Evolutionary conservation across 2,329 filamentous ascomycete genomes (phyloP).

Genomic region (Fusarium musae): DNA sequence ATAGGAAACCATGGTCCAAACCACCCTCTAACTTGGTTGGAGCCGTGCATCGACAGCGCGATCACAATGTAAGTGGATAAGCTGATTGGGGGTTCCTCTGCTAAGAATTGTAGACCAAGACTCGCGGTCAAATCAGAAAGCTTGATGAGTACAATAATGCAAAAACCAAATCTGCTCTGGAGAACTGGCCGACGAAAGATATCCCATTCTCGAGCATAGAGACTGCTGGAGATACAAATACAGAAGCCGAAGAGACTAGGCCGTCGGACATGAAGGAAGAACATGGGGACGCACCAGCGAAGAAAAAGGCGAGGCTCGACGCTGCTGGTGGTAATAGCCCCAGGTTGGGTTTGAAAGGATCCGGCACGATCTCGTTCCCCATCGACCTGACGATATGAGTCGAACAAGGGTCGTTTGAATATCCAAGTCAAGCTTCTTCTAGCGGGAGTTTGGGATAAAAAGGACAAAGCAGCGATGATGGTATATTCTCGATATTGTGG

Average conservation of each 20-base stretch:
- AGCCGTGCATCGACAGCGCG: background rate
- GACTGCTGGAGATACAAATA: background rate
- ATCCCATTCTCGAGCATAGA: constrained; percentile 17
- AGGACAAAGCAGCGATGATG: constrained; percentile 9
- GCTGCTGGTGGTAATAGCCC: background rate
- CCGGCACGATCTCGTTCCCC: background rate
- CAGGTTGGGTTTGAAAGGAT: background rate
- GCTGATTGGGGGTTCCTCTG: background rate
- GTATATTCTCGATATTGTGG: constrained; percentile 29
- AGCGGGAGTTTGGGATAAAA: background rate
- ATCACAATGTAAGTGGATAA: background rate
- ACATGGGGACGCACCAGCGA: background rate
- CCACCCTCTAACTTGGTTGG: background rate
- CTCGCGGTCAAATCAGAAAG: background rate
- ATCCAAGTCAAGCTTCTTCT: background rate
- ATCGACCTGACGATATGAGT: background rate
- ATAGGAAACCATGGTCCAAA: background rate
- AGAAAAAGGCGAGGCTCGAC: background rate
- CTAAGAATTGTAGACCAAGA: background rate
- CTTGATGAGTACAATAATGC: background rate
- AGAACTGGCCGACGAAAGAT: constrained; percentile 17
- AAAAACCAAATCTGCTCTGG: background rate
- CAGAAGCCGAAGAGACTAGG: background rate
- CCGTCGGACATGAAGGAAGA: background rate
- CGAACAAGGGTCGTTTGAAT: background rate